Conservation (phyloP, 2,329 filamentous ascomycete species). For the Colletotrichum neosansevieriae region DNA sequence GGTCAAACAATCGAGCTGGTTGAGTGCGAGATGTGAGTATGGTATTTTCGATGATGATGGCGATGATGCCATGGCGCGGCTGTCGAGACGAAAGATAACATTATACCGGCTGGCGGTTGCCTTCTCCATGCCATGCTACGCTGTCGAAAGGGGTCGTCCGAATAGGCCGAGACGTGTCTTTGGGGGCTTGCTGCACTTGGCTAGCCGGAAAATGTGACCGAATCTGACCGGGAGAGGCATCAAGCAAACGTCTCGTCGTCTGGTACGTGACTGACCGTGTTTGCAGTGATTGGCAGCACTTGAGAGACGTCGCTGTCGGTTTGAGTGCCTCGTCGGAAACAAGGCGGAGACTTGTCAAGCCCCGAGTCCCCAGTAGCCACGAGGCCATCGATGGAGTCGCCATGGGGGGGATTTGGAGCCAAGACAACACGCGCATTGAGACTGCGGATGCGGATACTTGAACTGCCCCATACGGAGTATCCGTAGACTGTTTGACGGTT, state of each 20-base stretch:
- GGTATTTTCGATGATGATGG: not conserved
- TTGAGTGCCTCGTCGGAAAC: slow-evolving; percentile 9
- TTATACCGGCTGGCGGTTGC: slow-evolving; percentile 7
- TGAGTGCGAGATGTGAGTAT: not conserved
- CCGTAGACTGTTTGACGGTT: not conserved
- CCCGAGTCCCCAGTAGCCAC: slow-evolving; percentile 26
- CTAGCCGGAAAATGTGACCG: slow-evolving; percentile 15
- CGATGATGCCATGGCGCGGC: slow-evolving; percentile 28
- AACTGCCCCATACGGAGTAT: not conserved
- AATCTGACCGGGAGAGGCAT: slow-evolving; percentile 2
- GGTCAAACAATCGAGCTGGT: slow-evolving; percentile 17
- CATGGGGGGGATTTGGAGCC: slow-evolving; percentile 22
- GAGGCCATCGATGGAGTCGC: slow-evolving; percentile 27
- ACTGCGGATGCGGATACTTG: slow-evolving; percentile 1
- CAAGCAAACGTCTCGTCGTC: slow-evolving; percentile 12
- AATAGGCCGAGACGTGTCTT: slow-evolving; percentile 17
- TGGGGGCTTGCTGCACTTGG: slow-evolving; percentile 17
- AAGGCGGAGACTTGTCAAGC: slow-evolving; percentile 21
- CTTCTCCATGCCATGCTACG: not conserved
- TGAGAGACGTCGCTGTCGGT: not conserved
- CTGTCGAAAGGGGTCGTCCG: not conserved
- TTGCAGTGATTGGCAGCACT: not conserved
- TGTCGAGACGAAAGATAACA: slow-evolving; percentile 1
- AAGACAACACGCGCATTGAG: not conserved
- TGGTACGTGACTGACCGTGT: not conserved